Evolutionary conservation across 495 filamentous ascomycete genomes (phyloP).

Genomic region (Bacidia rubella): DNA sequence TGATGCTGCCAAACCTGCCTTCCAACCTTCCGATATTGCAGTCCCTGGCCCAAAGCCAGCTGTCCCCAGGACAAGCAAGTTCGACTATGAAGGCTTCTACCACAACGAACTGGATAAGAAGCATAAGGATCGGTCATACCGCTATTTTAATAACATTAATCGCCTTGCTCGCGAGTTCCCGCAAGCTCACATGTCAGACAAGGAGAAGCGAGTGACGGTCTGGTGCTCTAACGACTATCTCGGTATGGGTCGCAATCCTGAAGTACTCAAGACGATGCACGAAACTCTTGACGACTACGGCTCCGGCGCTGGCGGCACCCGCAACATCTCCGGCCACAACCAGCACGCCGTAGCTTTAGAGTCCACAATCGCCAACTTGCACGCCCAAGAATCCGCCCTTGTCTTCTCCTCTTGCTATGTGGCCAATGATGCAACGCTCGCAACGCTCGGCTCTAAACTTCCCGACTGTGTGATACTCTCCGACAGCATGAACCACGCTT

Average conservation of each 20-base stretch:
- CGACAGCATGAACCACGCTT: constrained; percentile 92
- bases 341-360: constrained; percentile 82
- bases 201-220: constrained; percentile 83
- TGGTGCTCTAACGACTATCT: constrained; percentile 99
- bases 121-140: constrained; percentile 98
- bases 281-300: constrained; percentile 88
- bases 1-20: constrained; percentile 7
- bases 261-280: constrained; percentile 86
- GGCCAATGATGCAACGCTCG: constrained; percentile 94
- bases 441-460: constrained; percentile 88
- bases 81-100: constrained; percentile 90
- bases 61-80: constrained; percentile 41
- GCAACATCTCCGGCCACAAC: constrained; percentile 97
- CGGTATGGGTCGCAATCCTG: constrained; percentile 85
- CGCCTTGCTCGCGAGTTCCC: constrained; percentile 93
- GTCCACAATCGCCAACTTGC: constrained; percentile 70
- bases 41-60: constrained; percentile 28
- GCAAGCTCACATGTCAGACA: constrained; percentile 74
- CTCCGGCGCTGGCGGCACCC: constrained; percentile 85
- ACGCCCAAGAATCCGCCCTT: constrained; percentile 79
- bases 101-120: constrained; percentile 84
- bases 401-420: constrained; percentile 97
- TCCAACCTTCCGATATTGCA: constrained; percentile 13
- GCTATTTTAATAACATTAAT: constrained; percentile 99
- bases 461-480: constrained; percentile 92